These are phyloP conservation scores for Quercus alba DNA, from an alignment of 306 rosid species.

Conservation along the genomic window DNA sequence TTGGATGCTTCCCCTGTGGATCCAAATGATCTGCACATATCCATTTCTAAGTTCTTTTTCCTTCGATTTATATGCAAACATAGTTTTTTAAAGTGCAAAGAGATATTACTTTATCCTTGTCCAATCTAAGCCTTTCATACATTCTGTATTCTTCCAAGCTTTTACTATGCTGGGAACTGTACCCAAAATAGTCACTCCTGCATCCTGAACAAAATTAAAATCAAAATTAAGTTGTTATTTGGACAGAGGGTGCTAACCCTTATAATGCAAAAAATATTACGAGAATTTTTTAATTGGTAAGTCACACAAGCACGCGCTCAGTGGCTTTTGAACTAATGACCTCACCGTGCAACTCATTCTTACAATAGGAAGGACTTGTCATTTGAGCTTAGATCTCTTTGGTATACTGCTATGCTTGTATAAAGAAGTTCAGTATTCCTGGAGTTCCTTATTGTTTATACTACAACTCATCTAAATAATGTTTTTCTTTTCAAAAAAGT, in stretches of 20 bases:
- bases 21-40: slow-evolving; percentile 51
- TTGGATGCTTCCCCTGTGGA: slow-evolving; percentile 77
- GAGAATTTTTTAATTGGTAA: too few relatives aligned
- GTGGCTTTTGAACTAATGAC: too few relatives aligned
- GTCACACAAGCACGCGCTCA: too few relatives aligned
- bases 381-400: too few relatives aligned
- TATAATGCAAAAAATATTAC: not conserved
- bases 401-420: not conserved
- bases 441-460: not conserved
- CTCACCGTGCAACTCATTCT: too few relatives aligned
- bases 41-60: slow-evolving; percentile 9
- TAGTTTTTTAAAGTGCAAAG: not conserved
- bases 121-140: slow-evolving; percentile 87
- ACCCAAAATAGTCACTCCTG: slow-evolving; percentile 82
- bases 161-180: slow-evolving; percentile 94
- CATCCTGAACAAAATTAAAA: slow-evolving; percentile 56
- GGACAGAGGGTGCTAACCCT: slow-evolving; percentile 5
- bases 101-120: slow-evolving; percentile 66
- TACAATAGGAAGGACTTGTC: too few relatives aligned
- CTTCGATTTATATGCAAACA: not conserved
- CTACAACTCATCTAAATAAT: not conserved
- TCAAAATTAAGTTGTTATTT: not conserved
- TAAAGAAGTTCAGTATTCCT: not conserved
- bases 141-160: slow-evolving; percentile 72
- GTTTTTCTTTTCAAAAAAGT: not conserved